Evolutionary conservation across 371 early-diverging fungal species (phyloP).

Genomic region (Lichtheimia ramosa): DNA sequence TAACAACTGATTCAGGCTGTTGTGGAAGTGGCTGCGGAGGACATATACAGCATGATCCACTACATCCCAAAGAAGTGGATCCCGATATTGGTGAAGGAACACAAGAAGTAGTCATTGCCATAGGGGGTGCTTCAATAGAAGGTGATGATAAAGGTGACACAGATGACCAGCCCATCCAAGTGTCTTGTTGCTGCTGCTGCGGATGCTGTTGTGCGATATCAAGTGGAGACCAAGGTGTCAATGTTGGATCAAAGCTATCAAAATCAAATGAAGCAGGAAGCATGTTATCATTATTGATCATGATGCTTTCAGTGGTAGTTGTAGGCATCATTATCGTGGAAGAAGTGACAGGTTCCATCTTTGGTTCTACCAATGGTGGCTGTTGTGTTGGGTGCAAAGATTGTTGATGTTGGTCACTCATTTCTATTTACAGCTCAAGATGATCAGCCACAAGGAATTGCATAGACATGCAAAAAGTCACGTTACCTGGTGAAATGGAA

Average conservation of each 20-base stretch:
- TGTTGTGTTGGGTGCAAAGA: background rate
- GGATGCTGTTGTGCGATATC: slow-evolving; percentile 1
- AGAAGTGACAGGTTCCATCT: background rate
- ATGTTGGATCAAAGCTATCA: background rate
- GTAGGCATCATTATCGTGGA: background rate
- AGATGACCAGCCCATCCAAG: background rate
- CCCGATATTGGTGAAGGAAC: no score
- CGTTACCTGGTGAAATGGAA: slow-evolving; percentile 1
- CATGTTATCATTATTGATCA: background rate
- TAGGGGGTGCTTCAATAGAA: background rate
- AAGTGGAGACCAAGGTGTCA: background rate
- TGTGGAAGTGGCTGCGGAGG: background rate
- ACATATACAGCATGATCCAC: slow-evolving; percentile 24
- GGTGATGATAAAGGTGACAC: background rate
- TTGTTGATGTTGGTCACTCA: background rate
- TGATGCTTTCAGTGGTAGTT: background rate
- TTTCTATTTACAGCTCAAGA: background rate
- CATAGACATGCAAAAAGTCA: background rate
- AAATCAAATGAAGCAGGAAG: no score
- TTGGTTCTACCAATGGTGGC: background rate
- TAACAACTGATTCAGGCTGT: slow-evolving; percentile 41
- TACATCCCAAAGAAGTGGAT: slow-evolving; percentile 9
- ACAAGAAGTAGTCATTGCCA: background rate
- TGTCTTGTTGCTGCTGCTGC: slow-evolving; percentile 12
- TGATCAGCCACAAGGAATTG: background rate